Percentiles rank a stretch among this genome's conserved stretches.
phyloP scores from a whole-genome alignment of 371 early-diverging fungal species.

The Capniomyces stellatus region DNA sequence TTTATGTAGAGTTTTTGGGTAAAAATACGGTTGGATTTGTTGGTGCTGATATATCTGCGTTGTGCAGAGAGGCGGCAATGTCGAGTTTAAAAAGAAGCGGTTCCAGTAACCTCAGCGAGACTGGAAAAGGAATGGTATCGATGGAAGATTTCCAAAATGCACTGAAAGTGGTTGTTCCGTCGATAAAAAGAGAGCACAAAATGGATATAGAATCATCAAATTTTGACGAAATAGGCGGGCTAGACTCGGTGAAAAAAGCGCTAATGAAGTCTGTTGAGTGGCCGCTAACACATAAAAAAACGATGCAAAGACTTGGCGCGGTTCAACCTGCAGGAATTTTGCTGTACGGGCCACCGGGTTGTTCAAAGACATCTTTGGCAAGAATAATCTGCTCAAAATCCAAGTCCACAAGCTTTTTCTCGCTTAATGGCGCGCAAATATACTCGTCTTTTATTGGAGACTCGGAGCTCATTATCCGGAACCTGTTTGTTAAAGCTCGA shows the following conservation, averaged over 20 bases:
- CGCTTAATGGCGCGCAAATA: conserved; percentile 65
- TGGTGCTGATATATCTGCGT: conserved; percentile 85
- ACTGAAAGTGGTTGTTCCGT: conserved; percentile 40
- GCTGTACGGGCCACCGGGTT: conserved; percentile 95
- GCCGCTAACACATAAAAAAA: conserved; percentile 60
- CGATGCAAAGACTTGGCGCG: conserved; percentile 63
- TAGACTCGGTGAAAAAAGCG: conserved; percentile 6
- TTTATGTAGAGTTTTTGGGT: conserved; percentile 47
- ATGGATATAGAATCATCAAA: conserved; percentile 66
- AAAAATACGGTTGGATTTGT: conserved; percentile 88
- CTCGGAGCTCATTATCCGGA: conserved; percentile 62
- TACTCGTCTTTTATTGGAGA: conserved; percentile 91
- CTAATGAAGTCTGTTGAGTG: conserved; percentile 90
- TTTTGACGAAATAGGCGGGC: conserved; percentile 73
- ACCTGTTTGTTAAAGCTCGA: conserved; percentile 71
- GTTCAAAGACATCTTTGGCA: conserved; percentile 92
- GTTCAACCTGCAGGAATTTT: conserved; percentile 74
- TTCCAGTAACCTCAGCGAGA: neutral
- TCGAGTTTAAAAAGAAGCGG: neutral
- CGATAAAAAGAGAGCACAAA: conserved; percentile 39
- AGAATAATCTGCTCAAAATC: conserved; percentile 37
- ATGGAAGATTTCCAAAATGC: conserved; percentile 41
- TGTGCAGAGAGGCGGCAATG: conserved; percentile 77
- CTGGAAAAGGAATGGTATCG: conserved; percentile 27
- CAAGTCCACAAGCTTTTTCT: conserved; percentile 62